Conservation (phyloP, 176 grass and related monocot species). For the Pontederia paniculata region DNA sequence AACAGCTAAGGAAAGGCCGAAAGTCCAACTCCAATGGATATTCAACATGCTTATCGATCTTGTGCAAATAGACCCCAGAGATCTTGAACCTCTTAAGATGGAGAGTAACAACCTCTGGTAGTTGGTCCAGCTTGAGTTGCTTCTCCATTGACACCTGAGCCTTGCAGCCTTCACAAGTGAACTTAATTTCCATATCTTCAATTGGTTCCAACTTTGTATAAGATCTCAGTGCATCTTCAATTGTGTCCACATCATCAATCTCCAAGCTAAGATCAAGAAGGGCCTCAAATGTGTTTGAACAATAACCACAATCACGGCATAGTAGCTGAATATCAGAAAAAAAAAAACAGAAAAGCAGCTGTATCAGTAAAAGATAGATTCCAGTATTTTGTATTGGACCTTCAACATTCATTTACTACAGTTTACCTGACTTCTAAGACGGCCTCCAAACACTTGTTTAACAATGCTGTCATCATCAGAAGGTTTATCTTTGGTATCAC, state of each 20-base stretch:
- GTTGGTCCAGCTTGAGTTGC: slow-evolving; percentile 53
- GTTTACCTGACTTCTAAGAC: slow-evolving; percentile 68
- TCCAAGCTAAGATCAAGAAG: slow-evolving; percentile 93
- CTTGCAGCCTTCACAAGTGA: slow-evolving; percentile 67
- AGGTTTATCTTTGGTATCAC: slow-evolving; percentile 22
- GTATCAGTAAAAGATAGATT: neutral
- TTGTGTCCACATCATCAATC: slow-evolving; percentile 41
- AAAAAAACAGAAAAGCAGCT: slow-evolving; percentile 14
- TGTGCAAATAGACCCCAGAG: slow-evolving; percentile 33
- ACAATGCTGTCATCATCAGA: slow-evolving; percentile 66
- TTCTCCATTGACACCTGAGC: slow-evolving; percentile 65
- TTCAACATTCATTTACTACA: neutral
- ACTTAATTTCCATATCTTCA: slow-evolving; percentile 58
- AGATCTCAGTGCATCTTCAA: slow-evolving; percentile 55
- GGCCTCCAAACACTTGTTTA: slow-evolving; percentile 73
- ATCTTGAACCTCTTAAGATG: slow-evolving; percentile 91
- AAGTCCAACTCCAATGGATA: slow-evolving; percentile 74
- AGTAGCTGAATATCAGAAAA: slow-evolving; percentile 45
- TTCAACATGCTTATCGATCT: slow-evolving; percentile 61
- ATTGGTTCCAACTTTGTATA: slow-evolving; percentile 80
- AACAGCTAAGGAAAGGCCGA: slow-evolving; percentile 37
- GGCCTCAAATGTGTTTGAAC: slow-evolving; percentile 76
- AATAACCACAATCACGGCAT: slow-evolving; percentile 61
- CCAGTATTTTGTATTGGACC: neutral
- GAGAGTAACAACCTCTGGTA: slow-evolving; percentile 62